Evolutionary conservation across 768 basidiomycete genomes (phyloP), one percentile per base, ranked within the genome.

Genomic region (Leccinum variicolor): DNA sequence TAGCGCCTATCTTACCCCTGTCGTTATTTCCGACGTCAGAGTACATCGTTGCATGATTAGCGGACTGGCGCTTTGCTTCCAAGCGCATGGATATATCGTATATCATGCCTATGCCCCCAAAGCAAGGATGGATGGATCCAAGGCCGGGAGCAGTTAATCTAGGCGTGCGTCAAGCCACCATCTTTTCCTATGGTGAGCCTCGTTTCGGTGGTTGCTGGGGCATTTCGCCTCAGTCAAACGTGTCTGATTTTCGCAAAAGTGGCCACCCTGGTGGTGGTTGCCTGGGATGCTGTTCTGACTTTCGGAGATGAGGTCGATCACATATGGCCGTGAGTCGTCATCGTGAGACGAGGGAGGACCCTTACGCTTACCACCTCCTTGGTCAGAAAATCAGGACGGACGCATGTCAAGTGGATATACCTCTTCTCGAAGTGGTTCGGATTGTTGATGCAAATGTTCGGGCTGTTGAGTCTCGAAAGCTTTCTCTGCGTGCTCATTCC

Each of bases 381-480:
- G 31, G 14, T 34, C 29, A 66, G 66, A 50, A 58, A 56, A 31
- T n/a, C 58, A 1, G n/a, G 29, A 23, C 21, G 59, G 19, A 9
- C 26, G 14, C 23, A 59, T 11, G 49, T 68, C 28, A 67, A 68
- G 39, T 57, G 61, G 52, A 60, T 67, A 54, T 67, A 59, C 50
- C 51, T 67, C 25, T 59, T 67, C 17, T 26, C 67, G 1, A 67
- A 39, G 55, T 68, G 66, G 66, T 66, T 66, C 46, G 66, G 66
- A 53, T 17, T 67, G 31, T 3, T 54, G 54, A 59, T 58, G 13
- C 59, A 59, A 54, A 50, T 66, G 66, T 67, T 14, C 1, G 49
- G 6, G 6, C 8, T 33, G 6, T 33, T 9, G 1, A 34, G 10
- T 41, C n/a, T 36, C 6, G 39, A 50, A 48, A 13, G 33, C 23